Percentiles rank a stretch among this genome's conserved stretches.
Evolutionary conservation across 306 rosid genomes (phyloP).

Genomic region (Castanopsis chinensis): DNA sequence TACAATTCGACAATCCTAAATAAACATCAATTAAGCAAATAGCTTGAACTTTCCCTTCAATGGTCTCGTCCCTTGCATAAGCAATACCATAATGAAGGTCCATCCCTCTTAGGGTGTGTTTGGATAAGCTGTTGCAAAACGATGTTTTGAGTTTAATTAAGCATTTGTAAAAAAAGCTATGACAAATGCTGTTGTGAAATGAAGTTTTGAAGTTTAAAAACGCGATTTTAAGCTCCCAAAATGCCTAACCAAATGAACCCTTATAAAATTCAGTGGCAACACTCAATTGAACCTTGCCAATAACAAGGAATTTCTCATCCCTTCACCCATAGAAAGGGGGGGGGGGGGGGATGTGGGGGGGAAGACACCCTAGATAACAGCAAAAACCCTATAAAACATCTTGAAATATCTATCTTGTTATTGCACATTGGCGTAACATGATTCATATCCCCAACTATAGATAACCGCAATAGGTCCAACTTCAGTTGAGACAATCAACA

Average conservation of each 20-base stretch:
- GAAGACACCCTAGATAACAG: too few relatives aligned
- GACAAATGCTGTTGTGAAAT: not conserved
- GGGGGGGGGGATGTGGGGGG: rapidly evolving
- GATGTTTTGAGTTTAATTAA: too few relatives aligned
- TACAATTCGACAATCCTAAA: not conserved
- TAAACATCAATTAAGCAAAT: not conserved
- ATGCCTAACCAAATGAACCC: not conserved
- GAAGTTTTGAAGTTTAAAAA: not conserved
- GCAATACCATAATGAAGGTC: not conserved
- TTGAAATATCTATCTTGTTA: not conserved
- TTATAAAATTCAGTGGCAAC: not conserved
- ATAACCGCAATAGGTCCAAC: not conserved
- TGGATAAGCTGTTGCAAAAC: too few relatives aligned
- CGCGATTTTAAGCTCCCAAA: not conserved
- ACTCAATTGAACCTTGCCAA: not conserved
- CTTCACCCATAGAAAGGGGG: not conserved
- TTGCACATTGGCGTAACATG: not conserved
- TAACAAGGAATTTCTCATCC: not conserved
- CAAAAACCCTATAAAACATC: not conserved
- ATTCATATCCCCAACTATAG: not conserved
- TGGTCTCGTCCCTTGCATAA: not conserved
- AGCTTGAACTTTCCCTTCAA: not conserved
- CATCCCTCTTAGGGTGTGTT: not conserved
- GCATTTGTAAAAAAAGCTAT: too few relatives aligned
- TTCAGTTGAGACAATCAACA: not conserved